Conservation (phyloP, 2,329 filamentous ascomycete genomes). For the Verticillium alfalfae region DNA sequence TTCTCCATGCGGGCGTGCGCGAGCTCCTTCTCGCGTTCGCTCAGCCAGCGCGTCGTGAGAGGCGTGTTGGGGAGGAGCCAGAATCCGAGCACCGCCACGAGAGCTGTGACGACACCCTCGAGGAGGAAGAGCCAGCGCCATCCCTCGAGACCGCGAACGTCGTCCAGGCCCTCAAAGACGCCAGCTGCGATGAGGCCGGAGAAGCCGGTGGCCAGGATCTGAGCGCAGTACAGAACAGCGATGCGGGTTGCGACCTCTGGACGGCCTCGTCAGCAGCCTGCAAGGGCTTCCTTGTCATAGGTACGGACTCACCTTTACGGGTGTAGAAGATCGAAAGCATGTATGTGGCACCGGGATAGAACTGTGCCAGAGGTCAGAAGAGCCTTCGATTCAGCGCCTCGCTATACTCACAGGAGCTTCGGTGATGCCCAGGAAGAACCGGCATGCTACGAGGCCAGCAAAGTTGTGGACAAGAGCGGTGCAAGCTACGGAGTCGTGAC, state of each 20-base stretch:
- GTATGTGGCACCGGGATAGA: constrained; percentile 31
- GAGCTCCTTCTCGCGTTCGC: constrained; percentile 37
- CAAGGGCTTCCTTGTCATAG: background rate
- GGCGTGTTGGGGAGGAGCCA: constrained; percentile 42
- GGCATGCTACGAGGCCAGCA: constrained; percentile 23
- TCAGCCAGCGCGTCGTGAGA: constrained; percentile 37
- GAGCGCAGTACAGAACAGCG: constrained; percentile 53
- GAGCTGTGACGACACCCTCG: constrained; percentile 53
- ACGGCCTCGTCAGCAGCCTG: background rate
- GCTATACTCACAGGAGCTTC: constrained; percentile 24
- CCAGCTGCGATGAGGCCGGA: constrained; percentile 59
- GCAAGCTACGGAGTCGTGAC: constrained; percentile 13
- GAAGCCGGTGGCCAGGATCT: constrained; percentile 62
- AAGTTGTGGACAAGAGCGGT: constrained; percentile 29
- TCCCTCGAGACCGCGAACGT: constrained; percentile 48
- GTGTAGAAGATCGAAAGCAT: constrained; percentile 27
- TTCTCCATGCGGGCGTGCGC: constrained; percentile 41
- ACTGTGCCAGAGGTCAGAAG: constrained; percentile 12
- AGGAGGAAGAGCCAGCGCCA: constrained; percentile 60
- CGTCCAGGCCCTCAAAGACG: constrained; percentile 54
- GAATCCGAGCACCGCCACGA: constrained; percentile 56
- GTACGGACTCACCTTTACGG: constrained; percentile 16
- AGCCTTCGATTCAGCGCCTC: background rate
- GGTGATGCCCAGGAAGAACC: constrained; percentile 32
- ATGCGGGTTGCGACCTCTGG: constrained; percentile 56